Percentiles rank a stretch among this genome's conserved stretches.
phyloP scores from a whole-genome alignment of 805 yeast genomes.

The Nakazawaea siamensis region DNA sequence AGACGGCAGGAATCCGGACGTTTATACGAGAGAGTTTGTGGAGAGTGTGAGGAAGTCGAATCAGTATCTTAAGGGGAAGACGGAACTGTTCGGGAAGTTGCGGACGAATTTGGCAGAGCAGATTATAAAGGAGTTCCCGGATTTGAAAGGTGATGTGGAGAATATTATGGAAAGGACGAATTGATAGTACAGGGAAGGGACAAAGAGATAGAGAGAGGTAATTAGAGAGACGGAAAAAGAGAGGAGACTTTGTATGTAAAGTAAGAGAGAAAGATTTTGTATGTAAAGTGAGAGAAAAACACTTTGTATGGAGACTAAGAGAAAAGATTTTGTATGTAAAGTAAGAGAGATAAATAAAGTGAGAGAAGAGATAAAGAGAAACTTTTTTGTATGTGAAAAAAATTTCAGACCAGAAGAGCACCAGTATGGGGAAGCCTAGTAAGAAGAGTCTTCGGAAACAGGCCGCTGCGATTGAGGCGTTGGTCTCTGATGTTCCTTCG shows the following conservation, averaged over 20 bases:
- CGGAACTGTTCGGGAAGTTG: conserved; percentile 48
- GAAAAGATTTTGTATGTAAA: too few relatives aligned
- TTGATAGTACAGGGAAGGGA: too few relatives aligned
- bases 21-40: conserved; percentile 92
- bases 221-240: too few relatives aligned
- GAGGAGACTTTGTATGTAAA: too few relatives aligned
- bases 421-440: conserved; percentile 8
- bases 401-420: neutral
- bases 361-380: too few relatives aligned
- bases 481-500: conserved; percentile 30
- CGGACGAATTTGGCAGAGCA: conserved; percentile 61
- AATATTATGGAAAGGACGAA: conserved; percentile 41
- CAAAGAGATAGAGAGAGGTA: too few relatives aligned
- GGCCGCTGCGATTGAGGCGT: conserved; percentile 18
- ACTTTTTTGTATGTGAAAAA: too few relatives aligned
- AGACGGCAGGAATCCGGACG: conserved; percentile 95
- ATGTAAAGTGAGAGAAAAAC: too few relatives aligned
- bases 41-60: conserved; percentile 89
- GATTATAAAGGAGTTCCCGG: conserved; percentile 74
- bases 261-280: too few relatives aligned
- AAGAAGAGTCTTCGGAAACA: conserved; percentile 9
- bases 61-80: conserved; percentile 80
- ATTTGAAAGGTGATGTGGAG: conserved; percentile 49
- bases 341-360: too few relatives aligned
- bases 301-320: too few relatives aligned